Percentiles rank a stretch among this genome's conserved stretches.
These are phyloP conservation scores for Neltuma alba DNA, from an alignment of 306 rosid genomes.

Conservation along the genomic window DNA sequence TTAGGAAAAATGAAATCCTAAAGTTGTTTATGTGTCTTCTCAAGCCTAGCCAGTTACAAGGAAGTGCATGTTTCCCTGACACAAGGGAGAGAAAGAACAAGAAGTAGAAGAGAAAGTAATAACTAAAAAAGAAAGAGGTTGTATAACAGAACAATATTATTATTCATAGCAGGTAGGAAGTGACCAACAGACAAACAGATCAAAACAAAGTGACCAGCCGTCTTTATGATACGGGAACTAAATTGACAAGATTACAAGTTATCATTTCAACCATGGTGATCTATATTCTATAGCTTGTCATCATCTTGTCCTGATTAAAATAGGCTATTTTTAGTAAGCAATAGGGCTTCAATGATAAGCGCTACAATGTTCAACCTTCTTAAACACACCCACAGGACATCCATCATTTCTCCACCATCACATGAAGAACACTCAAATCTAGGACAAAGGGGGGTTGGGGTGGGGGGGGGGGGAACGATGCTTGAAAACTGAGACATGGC, in stretches of 20 bases:
- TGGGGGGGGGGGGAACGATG: neutral
- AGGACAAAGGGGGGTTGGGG: too few species aligned
- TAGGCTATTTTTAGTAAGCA: neutral
- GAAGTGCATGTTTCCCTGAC: neutral
- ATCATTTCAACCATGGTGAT: neutral
- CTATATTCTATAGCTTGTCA: neutral
- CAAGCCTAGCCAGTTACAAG: slow-evolving; percentile 6
- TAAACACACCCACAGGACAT: neutral
- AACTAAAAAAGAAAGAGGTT: neutral
- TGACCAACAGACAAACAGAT: neutral
- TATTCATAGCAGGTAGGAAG: neutral
- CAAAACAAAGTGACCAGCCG: neutral
- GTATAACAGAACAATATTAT: neutral
- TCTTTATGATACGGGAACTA: neutral
- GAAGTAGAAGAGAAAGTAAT: neutral
- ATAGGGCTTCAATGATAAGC: neutral
- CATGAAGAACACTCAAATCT: neutral
- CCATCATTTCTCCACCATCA: neutral
- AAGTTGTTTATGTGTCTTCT: neutral
- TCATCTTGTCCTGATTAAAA: neutral
- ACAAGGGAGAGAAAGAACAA: neutral
- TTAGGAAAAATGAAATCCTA: neutral
- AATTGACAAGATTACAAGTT: neutral
- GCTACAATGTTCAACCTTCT: neutral
- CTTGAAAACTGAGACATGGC: neutral